phyloP scores from a whole-genome alignment of 2,329 filamentous ascomycete genomes.

The Fusarium acutatum region DNA sequence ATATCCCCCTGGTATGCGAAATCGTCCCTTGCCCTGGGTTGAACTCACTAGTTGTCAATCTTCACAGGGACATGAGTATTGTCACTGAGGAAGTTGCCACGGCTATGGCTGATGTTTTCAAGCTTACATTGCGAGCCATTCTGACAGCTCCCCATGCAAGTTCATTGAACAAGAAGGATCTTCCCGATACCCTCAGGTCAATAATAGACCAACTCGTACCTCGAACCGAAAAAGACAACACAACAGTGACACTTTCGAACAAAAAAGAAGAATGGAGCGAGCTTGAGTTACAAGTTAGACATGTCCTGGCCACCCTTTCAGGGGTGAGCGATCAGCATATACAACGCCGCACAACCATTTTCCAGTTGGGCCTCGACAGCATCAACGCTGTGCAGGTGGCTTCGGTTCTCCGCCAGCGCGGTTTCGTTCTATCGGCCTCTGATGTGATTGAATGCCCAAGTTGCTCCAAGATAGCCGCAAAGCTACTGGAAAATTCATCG shows the following conservation, averaged over 20 bases:
- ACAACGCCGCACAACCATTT: conserved; percentile 73
- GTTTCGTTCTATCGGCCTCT: conserved; percentile 67
- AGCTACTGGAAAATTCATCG: conserved; percentile 30
- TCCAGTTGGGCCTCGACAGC: conserved; percentile 89
- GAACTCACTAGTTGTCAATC: conserved; percentile 64
- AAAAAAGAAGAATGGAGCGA: conserved; percentile 55
- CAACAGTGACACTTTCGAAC: conserved; percentile 11
- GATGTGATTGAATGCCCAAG: conserved; percentile 76
- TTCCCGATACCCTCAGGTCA: conserved; percentile 35
- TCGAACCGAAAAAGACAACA: conserved; percentile 29
- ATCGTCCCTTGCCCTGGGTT: conserved; percentile 63
- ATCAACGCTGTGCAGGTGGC: conserved; percentile 87
- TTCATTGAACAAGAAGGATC: conserved; percentile 13
- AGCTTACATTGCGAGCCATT: conserved; percentile 39
- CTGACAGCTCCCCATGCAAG: conserved; percentile 42
- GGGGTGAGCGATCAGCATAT: conserved; percentile 61
- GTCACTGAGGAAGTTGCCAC: conserved; percentile 42
- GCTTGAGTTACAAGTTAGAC: conserved; percentile 62
- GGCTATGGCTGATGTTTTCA: conserved; percentile 45
- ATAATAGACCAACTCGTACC: conserved; percentile 36
- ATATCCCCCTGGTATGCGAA: conserved; percentile 81
- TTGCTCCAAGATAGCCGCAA: conserved; percentile 50
- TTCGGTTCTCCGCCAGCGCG: conserved; percentile 67
- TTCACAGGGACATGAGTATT: conserved; percentile 68
- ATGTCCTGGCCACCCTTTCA: conserved; percentile 67